Conservation (phyloP, 768 basidiomycete genomes). For the Mycena maculata region DNA sequence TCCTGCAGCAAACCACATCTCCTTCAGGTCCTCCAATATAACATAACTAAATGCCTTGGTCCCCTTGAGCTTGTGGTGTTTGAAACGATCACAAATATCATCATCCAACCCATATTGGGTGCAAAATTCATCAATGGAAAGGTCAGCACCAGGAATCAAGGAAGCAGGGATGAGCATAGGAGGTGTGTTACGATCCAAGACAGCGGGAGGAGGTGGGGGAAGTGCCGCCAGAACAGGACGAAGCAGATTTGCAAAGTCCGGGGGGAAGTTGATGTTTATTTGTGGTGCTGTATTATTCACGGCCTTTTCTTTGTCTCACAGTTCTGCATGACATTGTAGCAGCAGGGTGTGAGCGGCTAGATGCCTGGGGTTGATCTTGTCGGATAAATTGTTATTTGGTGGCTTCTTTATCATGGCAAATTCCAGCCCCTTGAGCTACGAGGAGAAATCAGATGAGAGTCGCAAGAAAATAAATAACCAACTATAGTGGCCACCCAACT, state of each 20-base stretch:
- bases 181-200: background rate
- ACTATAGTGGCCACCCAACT: background rate
- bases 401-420: background rate
- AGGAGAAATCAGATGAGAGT: background rate
- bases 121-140: background rate
- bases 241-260: background rate
- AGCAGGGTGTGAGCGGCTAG: background rate
- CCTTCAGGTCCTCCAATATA: constrained; percentile 20
- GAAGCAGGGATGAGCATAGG: background rate
- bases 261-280: constrained; percentile 1
- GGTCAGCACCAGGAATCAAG: too few species aligned
- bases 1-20: constrained; percentile 34
- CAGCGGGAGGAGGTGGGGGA: background rate
- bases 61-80: constrained; percentile 22
- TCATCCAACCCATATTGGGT: background rate
- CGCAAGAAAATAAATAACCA: background rate
- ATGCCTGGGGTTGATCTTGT: background rate
- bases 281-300: background rate
- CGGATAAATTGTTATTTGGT: background rate
- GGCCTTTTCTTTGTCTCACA: background rate
- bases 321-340: background rate
- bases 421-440: background rate
- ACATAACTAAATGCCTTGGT: constrained; percentile 34
- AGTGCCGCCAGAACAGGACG: background rate
- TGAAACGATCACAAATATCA: background rate